Evolutionary conservation across 192 early-diverging fungal genomes (phyloP), one percentile per base, ranked within the genome.

Genomic region (Backusella mclennaniae): DNA sequence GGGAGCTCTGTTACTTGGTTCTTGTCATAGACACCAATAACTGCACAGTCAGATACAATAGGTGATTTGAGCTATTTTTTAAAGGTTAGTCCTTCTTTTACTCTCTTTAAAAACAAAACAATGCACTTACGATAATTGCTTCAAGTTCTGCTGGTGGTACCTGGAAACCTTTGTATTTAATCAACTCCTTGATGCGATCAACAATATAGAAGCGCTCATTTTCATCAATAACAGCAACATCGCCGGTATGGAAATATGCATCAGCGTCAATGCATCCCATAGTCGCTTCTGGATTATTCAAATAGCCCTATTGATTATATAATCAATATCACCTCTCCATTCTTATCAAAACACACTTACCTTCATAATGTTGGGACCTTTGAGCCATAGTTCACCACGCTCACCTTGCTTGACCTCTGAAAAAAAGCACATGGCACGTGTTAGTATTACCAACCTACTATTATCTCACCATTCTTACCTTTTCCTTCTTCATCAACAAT

Each of bases 321-420:
- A 44, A 49, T 49, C 15, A 49, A 36, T 36, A 12, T 38, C 31
- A 39, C 14, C 15, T 67, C 26, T 67, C 26, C 3, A 15, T 7
- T 17, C 31, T 19, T n/a, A 12, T 19, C 14, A 36, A 14, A 36
- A 4, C 14, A n/a, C 29, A 39, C 21, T 29, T 73, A 72, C 76
- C 75, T 90, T 90, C 95, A 96, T 96, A 69, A 97, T 78, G 74
- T 92, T 98, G 19, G 95, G 94, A 0, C 79, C 75, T 36, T 76
- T 76, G 73, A 96, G 76, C 84, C 93, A 96, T 39, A 99, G 83
- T 84, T 99, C 96, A 49, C 96, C 97, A 0, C 69, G 75, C 66
- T 92, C 77, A 31, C 85, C 82, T 33, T 78, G 71, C 0, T 80
- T 86, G 11, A 92, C 69, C 67, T 89, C 90, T 85, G 69, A 35